Evolutionary conservation across 805 yeast species (phyloP).

Genomic region (Monosporozyma solicola): DNA sequence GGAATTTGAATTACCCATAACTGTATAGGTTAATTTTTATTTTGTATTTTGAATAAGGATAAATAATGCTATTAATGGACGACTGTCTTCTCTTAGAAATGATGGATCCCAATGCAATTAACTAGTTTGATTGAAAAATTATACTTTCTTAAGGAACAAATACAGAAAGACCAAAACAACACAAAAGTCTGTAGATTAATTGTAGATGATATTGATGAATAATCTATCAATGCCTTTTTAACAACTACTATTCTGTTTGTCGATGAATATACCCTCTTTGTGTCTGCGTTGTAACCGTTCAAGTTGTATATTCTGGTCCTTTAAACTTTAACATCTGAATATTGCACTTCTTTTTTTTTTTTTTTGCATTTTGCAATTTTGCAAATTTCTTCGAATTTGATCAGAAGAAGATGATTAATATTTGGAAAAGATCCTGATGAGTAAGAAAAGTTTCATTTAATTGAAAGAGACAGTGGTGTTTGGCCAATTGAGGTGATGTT

Average conservation of each 20-base stretch:
- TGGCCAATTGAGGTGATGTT: too few species aligned
- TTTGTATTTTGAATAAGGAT: neutral
- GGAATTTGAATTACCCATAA: constrained; percentile 45
- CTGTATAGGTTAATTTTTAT: neutral
- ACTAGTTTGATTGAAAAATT: neutral
- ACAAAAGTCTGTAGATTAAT: neutral
- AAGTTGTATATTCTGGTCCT: neutral
- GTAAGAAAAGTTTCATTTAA: too few species aligned
- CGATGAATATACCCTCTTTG: neutral
- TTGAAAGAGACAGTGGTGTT: too few species aligned
- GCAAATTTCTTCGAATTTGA: too few species aligned
- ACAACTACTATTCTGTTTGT: neutral
- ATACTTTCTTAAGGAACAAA: neutral
- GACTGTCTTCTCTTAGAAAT: neutral
- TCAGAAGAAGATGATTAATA: too few species aligned
- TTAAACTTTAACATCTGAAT: neutral
- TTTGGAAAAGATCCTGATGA: too few species aligned
- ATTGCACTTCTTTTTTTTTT: neutral
- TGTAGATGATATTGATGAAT: neutral
- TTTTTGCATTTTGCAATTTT: neutral
- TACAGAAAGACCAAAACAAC: neutral
- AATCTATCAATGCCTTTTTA: neutral
- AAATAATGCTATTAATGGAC: neutral
- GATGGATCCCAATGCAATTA: neutral
- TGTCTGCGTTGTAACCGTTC: neutral